Evolutionary conservation across 371 early-diverging fungal genomes (phyloP), one percentile per base, ranked within the genome.

Genomic region (Lichtheimia ramosa): DNA sequence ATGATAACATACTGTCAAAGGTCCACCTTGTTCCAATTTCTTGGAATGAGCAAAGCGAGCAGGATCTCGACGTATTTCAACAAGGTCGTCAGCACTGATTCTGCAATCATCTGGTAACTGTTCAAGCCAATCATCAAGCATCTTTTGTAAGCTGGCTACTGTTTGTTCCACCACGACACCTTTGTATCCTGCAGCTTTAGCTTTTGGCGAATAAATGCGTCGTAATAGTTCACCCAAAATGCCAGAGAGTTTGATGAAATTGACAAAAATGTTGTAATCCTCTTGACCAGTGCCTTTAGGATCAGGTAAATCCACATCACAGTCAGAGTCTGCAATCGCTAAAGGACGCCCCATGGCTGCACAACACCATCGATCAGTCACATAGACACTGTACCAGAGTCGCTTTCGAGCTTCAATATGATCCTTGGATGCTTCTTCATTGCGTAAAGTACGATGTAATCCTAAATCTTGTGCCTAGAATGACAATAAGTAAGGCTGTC

Each of bases 291-390:
- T 4, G 10, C 61, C 61, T 4, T 62, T 48, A 24, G 58, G 8
- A 10, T 69, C 59, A 25, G 77, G 81, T 4, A 75, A 51, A 14
- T 77, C 81, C 7, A 80, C 69, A 51, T 80, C 81, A 42, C 81
- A 80, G 46, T 80, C 81, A 2, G 75, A 64, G 53, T 80, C 81
- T 8, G 74, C 58, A 63, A 80, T 75, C 3, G 75, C 75, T 39
- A 80, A 51, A 4, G 81, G 81, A 46, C 81, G 54, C 15, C 75
- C 75, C 73, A 80, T 71, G 0, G 66, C 64, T 39, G 81, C 73
- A 51, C 74, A 74, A 12, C 66, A 64, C 81, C 81, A 76, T 50
- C 80, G 53, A 59, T 76, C 80, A 3, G 70, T 67, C 5, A 66
- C 54, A 58, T 74, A 79, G 8, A 72, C 70, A 39, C 68, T 66